Base-by-base conservation (phyloP, 1,139 yeast species). In the Geotrichum citri-aurantii region DNA sequence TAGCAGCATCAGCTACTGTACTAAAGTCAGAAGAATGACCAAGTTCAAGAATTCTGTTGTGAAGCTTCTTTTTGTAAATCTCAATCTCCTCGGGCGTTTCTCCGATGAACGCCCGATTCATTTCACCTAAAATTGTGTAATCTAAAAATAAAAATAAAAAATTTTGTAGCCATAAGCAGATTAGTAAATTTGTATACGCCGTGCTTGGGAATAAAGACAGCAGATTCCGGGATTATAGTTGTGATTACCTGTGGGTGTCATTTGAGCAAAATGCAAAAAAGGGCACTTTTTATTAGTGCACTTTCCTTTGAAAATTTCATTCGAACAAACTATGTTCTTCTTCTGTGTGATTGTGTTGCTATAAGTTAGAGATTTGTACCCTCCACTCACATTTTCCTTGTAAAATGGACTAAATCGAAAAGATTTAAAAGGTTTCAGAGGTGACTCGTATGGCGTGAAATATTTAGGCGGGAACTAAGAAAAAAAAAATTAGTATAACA, bases 401-500 rank as follows among this genome's bases (percentile, higher is more conserved):
- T 54, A 70, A 53, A 68, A 54, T 3, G 73, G 73, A 53, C 72
- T 66, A 56, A 70, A 68, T 46, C 67, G 61, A 61, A 66, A 70
- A 4, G 73, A 66, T 29, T 65, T 60, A 57, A 71, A 69, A 14
- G 62, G 24, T 29, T 56, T 60, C 54, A 72, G 58, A 1, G 75
- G 72, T 3, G 73, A 71, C 12, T 60, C 61, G 54, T 69, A 71
- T 14, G 65, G 62, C 8, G 57, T 59, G 56, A 61, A 69, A 21
- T 55, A 57, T 26, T 49, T 42, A 2, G 59, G 59, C 19, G 37
- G 37, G 21, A 53, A 12, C 61, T 48, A n/a, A n/a, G 24, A 19
- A 17, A 19, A 21, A 19, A 31, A 53, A 19, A n/a, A 48, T 55
- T 50, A 50, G 48, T 8, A 29, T 19, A n/a, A 19, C 10, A 31